Base-by-base conservation (phyloP, 2,329 filamentous ascomycete species). In the Monilinia fructigena region DNA sequence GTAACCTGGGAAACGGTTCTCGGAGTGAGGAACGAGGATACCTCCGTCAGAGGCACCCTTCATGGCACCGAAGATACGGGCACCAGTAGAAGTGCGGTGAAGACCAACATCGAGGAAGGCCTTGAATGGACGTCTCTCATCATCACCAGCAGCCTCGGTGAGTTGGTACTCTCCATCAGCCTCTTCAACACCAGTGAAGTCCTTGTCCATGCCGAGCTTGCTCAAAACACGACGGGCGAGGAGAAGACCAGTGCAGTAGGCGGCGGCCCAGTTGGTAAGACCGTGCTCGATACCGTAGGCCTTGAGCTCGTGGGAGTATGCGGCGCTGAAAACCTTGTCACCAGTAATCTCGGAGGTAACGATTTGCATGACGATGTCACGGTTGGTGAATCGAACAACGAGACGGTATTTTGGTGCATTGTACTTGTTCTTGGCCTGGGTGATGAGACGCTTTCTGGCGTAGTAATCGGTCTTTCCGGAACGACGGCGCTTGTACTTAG, bases 371-470 rank as follows among this genome's bases (percentile, higher is more conserved):
- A 98, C 91, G 86, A 98, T 96, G 87, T 99, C 94, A 83, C 93
- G 92, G 90, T 98, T 96, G 87, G 92, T 96, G 90, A 96, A 97
- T 82, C 95, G 95, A 80, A 99, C 92, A 75, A 99, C 95, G 79
- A 99, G 90, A 80, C 95, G 92, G 90, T 99, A 98, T 89, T 99
- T 99, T 83, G 95, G 95, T 72, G 95, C 91, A 85, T 96, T 96
- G 91, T 98, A 99, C 91, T 99, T 99, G 92, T 99, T 99, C 92
- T 98, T 99, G 85, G 95, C 95, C 88, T 99, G 95, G 86, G 92
- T 93, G 87, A 98, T 95, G 82, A 99, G 88, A 80, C 95, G 91
- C 92, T 98, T 98, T 82, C 95, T 94, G 80, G 95, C 95, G 83
- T 97, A 98, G 92, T 99, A 99, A 82, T 99, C 95, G 85, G 95